Evolutionary conservation across 2,329 filamentous ascomycete genomes (phyloP).

Genomic region (Aspergillus texensis): DNA sequence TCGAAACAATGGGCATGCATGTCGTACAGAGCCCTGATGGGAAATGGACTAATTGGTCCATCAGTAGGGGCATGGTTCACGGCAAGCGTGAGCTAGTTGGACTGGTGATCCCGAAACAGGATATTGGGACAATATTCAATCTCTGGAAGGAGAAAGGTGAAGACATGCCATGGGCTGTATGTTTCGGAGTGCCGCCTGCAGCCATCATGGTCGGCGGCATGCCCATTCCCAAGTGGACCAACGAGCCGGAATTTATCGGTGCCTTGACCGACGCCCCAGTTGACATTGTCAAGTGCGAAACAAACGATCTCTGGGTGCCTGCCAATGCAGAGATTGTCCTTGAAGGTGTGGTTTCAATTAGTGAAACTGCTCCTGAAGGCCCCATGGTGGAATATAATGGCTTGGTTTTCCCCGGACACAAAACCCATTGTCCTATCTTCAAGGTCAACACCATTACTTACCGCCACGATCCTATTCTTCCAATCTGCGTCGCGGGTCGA

Average conservation of each 20-base stretch:
- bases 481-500: constrained; percentile 20
- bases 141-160: constrained; percentile 25
- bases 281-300: constrained; percentile 24
- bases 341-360: constrained; percentile 22
- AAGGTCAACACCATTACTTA: constrained; percentile 25
- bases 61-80: constrained; percentile 23
- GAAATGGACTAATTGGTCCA: constrained; percentile 25
- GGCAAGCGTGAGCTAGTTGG: constrained; percentile 15
- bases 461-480: constrained; percentile 20
- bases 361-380: constrained; percentile 21
- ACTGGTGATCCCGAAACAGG: constrained; percentile 23
- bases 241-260: constrained; percentile 17
- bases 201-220: constrained; percentile 21
- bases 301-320: constrained; percentile 23
- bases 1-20: constrained; percentile 24
- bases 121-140: constrained; percentile 22
- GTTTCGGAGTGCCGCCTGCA: constrained; percentile 23
- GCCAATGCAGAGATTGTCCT: constrained; percentile 25
- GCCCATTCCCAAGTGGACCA: constrained; percentile 17
- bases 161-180: constrained; percentile 25
- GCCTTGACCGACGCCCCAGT: constrained; percentile 20
- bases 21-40: constrained; percentile 25
- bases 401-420: constrained; percentile 16
- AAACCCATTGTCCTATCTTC: constrained; percentile 18
- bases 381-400: constrained; percentile 28